phyloP scores from a whole-genome alignment of 192 early-diverging fungal genomes.

The Coemansia nantahalensis region DNA sequence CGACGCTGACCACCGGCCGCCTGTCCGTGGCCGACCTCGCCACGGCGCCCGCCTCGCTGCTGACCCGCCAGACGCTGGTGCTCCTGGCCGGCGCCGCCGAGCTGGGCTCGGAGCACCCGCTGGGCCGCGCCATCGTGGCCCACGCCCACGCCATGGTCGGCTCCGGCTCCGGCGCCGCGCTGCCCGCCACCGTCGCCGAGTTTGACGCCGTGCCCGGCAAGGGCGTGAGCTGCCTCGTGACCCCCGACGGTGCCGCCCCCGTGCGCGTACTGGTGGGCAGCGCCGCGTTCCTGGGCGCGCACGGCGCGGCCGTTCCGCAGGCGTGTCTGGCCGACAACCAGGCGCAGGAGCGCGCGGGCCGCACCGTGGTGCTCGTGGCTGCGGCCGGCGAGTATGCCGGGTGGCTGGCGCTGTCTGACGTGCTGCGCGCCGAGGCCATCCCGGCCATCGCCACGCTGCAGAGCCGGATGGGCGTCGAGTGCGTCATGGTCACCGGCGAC shows the following conservation, averaged over 20 bases:
- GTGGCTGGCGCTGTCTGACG: slow-evolving; percentile 81
- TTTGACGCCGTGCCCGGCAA: slow-evolving; percentile 71
- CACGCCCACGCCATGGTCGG: slow-evolving; percentile 55
- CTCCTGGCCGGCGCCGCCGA: slow-evolving; percentile 78
- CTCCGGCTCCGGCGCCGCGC: slow-evolving; percentile 8
- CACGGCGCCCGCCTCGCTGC: slow-evolving; percentile 12
- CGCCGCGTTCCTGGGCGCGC: slow-evolving; percentile 56
- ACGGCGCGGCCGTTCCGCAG: slow-evolving; percentile 50
- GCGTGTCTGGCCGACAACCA: slow-evolving; percentile 33
- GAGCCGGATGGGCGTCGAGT: slow-evolving; percentile 65
- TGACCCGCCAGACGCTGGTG: slow-evolving; percentile 56
- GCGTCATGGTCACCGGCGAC: slow-evolving; percentile 94
- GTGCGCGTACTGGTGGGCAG: slow-evolving; percentile 73
- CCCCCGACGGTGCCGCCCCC: slow-evolving; percentile 20
- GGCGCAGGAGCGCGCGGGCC: slow-evolving; percentile 63
- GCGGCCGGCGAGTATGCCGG: slow-evolving; percentile 61
- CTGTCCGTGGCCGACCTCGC: slow-evolving; percentile 60
- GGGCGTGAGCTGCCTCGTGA: slow-evolving; percentile 65
- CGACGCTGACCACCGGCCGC: slow-evolving; percentile 83
- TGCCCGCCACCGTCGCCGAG: slow-evolving; percentile 48
- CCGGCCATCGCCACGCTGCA: slow-evolving; percentile 68
- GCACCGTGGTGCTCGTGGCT: slow-evolving; percentile 79
- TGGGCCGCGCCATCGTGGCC: slow-evolving; percentile 74
- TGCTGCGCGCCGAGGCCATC: slow-evolving; percentile 74
- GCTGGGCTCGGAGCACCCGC: slow-evolving; percentile 81